phyloP scores from a whole-genome alignment of 2,329 filamentous ascomycete genomes.

The Penicillium rolfsii region DNA sequence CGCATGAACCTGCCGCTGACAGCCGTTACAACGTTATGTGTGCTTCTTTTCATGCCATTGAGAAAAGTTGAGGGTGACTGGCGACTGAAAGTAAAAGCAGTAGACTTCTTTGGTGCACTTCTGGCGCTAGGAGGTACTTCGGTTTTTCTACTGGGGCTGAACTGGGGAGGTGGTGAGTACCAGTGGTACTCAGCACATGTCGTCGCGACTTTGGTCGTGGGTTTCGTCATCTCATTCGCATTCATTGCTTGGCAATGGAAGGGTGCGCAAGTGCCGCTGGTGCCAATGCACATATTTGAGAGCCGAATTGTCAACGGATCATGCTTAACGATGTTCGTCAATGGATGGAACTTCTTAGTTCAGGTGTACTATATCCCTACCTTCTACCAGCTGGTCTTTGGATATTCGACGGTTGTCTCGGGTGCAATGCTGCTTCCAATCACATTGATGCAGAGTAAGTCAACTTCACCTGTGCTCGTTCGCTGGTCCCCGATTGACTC shows the following conservation, averaged over 20 bases:
- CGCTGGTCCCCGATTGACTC: slow-evolving; percentile 38
- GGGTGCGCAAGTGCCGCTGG: slow-evolving; percentile 31
- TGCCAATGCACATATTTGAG: slow-evolving; percentile 57
- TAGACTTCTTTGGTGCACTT: slow-evolving; percentile 56
- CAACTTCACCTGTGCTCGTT: background rate
- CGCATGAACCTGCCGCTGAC: slow-evolving; percentile 59
- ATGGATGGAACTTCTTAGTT: slow-evolving; percentile 63
- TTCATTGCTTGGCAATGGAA: slow-evolving; percentile 45
- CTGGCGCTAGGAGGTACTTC: slow-evolving; percentile 52
- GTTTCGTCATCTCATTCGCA: slow-evolving; percentile 36
- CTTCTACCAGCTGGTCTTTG: slow-evolving; percentile 62
- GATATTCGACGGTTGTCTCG: slow-evolving; percentile 50
- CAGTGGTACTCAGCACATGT: slow-evolving; percentile 60
- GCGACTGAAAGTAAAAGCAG: slow-evolving; percentile 54
- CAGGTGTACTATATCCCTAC: slow-evolving; percentile 65
- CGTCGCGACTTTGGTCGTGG: slow-evolving; percentile 58
- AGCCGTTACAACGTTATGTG: slow-evolving; percentile 50
- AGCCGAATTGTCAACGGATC: slow-evolving; percentile 58
- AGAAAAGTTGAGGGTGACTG: slow-evolving; percentile 59
- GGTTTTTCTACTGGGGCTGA: slow-evolving; percentile 55
- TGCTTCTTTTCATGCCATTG: slow-evolving; percentile 61
- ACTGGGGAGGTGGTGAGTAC: slow-evolving; percentile 65
- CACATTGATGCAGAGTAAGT: slow-evolving; percentile 50
- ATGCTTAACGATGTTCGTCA: slow-evolving; percentile 61
- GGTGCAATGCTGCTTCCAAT: slow-evolving; percentile 57